Evolutionary conservation across 129 eudicot genomes (phyloP), one percentile per base, ranked within the genome.

Genomic region (Oenanthe sinensis): DNA sequence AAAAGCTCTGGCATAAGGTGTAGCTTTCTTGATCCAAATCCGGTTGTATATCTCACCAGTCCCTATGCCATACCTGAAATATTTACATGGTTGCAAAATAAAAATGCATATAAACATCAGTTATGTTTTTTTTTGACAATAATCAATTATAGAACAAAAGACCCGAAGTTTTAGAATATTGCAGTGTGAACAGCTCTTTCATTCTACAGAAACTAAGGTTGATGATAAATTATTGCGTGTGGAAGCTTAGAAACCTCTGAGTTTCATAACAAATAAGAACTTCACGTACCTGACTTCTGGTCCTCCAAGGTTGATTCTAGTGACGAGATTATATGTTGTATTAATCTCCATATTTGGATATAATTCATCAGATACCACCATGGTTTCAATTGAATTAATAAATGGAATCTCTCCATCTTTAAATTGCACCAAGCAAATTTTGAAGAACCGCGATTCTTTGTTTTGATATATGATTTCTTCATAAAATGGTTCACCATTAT

Each of bases 231-330:
- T n/a, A n/a, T n/a, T n/a, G n/a, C n/a, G n/a, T n/a, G n/a, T 37
- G 52, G 17, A 47, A 47, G 52, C 16, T 47, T 47, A 20, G 12
- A 58, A 58, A 58, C 24, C 9, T 4, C 24, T 58, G 39, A 65
- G 39, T 28, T 30, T 13, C 17, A 65, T 39, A 20, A 71, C 30
- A 33, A 2, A 13, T 15, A 74, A 74, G 8, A 72, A 44, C 36
- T 74, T 74, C 0, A 74, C 45, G 7, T 76, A 76, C 69, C 79
- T 50, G 48, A 76, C 6, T 50, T 49, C 79, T 13, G 36, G 28
- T 5, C 79, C 79, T 15, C 79, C 79, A 36, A 50, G 17, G 69
- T 76, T 76, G 36, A n/a, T n/a, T 13, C 67, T 58, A 2, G 67
- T n/a, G 67, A 58, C 14, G 15, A 58, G 67, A 58, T n/a, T 58